Conservation (phyloP, 345 rosid genomes). For the Atalantia buxifolia region DNA sequence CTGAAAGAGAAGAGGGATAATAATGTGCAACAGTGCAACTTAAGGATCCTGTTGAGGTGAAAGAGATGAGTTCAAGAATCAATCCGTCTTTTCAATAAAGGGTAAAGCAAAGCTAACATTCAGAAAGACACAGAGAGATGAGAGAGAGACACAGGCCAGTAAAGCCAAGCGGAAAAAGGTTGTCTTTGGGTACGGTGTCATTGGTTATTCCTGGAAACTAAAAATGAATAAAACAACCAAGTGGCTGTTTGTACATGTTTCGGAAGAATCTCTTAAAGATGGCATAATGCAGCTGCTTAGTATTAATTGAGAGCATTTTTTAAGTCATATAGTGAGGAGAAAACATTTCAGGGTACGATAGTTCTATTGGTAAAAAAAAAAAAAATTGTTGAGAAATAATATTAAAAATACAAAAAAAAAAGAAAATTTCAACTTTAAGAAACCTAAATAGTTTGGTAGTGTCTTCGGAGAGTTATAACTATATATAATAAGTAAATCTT, state of each 20-base stretch:
- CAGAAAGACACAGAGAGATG: neutral
- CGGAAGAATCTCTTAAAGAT: too few species aligned
- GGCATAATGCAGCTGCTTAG: neutral
- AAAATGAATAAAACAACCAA: neutral
- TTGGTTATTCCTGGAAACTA: neutral
- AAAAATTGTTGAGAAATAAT: too few species aligned
- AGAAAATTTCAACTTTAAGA: too few species aligned
- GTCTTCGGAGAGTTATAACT: too few species aligned
- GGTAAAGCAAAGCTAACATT: neutral
- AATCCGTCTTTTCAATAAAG: neutral
- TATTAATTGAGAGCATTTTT: neutral
- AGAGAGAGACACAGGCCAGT: neutral
- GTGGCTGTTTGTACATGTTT: neutral
- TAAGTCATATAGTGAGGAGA: too few species aligned
- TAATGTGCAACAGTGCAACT: neutral
- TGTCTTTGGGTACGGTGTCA: neutral
- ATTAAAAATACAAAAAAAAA: too few species aligned
- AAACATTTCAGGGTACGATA: too few species aligned
- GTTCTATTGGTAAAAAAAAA: too few species aligned
- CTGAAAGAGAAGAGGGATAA: neutral
- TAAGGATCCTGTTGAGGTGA: neutral
- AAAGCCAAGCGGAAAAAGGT: neutral
- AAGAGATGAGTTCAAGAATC: conserved; percentile 17
- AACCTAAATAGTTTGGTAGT: too few species aligned
- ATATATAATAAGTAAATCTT: too few species aligned